Conservation (phyloP, 2,329 filamentous ascomycete genomes). For the Ceratocystiopsis minuta region DNA sequence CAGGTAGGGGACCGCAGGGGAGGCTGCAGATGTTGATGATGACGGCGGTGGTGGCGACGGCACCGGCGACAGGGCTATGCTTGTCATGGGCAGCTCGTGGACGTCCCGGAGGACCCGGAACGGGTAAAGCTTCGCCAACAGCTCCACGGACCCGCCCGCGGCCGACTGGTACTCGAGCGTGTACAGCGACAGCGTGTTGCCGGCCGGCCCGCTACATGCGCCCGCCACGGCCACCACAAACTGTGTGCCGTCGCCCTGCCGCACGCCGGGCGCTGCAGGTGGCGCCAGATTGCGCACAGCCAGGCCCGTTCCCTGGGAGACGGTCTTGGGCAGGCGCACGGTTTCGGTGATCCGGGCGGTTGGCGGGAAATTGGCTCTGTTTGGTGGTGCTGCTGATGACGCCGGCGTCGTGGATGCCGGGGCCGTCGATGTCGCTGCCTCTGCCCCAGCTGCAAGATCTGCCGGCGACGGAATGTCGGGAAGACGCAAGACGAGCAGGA, state of each 20-base stretch:
- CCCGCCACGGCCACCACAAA: constrained; percentile 66
- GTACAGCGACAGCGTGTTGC: constrained; percentile 58
- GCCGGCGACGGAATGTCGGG: not conserved
- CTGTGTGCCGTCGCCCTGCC: constrained; percentile 46
- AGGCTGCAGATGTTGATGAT: constrained; percentile 25
- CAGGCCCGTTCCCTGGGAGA: constrained; percentile 61
- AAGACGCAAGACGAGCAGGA: constrained; percentile 38
- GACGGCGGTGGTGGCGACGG: constrained; percentile 19
- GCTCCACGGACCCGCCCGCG: constrained; percentile 27
- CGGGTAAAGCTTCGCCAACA: constrained; percentile 33
- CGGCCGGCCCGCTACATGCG: constrained; percentile 23
- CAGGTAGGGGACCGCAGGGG: constrained; percentile 36
- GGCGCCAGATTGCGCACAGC: constrained; percentile 54
- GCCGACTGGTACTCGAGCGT: constrained; percentile 51
- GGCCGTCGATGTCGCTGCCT: too few species aligned
- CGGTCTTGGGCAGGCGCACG: constrained; percentile 38
- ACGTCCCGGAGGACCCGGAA: constrained; percentile 33
- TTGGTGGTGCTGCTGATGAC: too few species aligned
- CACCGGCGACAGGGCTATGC: constrained; percentile 40
- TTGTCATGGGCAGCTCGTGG: constrained; percentile 40
- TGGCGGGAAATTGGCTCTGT: not conserved
- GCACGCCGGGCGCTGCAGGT: constrained; percentile 23
- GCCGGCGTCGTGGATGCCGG: too few species aligned
- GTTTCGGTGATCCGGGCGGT: constrained; percentile 31
- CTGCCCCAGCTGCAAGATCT: constrained; percentile 14